These are phyloP conservation scores for Yarrowia sp. DNA, from an alignment of 805 yeast species.

Conservation along the genomic window DNA sequence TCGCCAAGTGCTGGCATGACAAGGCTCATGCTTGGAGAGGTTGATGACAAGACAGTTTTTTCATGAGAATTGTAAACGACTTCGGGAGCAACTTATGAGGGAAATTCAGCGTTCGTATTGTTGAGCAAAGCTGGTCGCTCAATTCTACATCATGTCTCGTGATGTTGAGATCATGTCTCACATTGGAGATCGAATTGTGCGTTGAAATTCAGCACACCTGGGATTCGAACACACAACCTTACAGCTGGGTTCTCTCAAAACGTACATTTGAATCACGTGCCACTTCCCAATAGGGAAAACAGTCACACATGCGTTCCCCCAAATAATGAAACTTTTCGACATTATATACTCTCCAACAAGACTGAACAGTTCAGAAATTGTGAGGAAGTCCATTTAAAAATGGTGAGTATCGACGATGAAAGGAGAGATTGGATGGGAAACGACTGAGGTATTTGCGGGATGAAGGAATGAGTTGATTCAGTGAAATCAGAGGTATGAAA, in stretches of 20 bases:
- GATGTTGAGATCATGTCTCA: too few species aligned
- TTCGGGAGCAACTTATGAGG: too few species aligned
- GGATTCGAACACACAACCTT: slow-evolving; percentile 8
- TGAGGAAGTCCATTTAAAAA: slow-evolving; percentile 38
- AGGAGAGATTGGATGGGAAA: background rate
- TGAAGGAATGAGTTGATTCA: too few species aligned
- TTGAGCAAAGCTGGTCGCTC: too few species aligned
- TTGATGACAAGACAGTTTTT: background rate
- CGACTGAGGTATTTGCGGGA: too few species aligned
- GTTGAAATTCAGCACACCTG: background rate
- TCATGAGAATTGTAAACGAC: background rate
- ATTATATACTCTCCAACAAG: slow-evolving; percentile 17
- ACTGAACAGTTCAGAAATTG: slow-evolving; percentile 38
- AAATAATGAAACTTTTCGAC: slow-evolving; percentile 31
- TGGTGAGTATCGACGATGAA: slow-evolving; percentile 19
- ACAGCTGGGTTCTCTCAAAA: background rate
- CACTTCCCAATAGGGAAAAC: slow-evolving; percentile 7
- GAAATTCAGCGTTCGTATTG: too few species aligned
- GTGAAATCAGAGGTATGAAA: too few species aligned
- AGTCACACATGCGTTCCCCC: slow-evolving; percentile 16
- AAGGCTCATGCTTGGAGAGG: background rate
- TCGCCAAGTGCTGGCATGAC: too few species aligned
- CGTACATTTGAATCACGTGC: slow-evolving; percentile 3
- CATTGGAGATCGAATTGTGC: background rate
- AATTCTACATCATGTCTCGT: too few species aligned